Evolutionary conservation across 352 stramenopile species (phyloP).

Genomic region (Phytophthora meadii): DNA sequence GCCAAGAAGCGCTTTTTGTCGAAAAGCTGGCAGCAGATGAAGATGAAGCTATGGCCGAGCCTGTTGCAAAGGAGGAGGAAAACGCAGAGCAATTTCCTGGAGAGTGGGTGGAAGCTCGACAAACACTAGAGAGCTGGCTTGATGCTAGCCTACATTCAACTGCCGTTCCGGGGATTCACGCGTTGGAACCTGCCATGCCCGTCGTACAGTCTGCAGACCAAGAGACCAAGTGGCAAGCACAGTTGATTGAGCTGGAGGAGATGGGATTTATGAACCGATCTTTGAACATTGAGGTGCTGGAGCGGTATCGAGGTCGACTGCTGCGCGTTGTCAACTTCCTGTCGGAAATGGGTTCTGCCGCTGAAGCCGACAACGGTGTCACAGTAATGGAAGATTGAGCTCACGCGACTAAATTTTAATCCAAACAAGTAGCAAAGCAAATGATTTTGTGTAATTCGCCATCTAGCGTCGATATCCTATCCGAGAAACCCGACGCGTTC

Average conservation of each 20-base stretch:
- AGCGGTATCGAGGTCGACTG: conserved; percentile 83
- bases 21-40: conserved; percentile 36
- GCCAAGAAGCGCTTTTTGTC: conserved; percentile 78
- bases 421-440: conserved; percentile 6
- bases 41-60: conserved; percentile 9
- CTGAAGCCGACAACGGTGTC: conserved; percentile 22
- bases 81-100: conserved; percentile 29
- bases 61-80: background rate
- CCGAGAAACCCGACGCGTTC: conserved; percentile 78
- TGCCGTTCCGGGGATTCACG: conserved; percentile 61
- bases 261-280: conserved; percentile 79
- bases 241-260: conserved; percentile 64
- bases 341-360: conserved; percentile 56
- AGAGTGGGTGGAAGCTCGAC: conserved; percentile 55
- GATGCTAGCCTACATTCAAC: conserved; percentile 53
- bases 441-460: conserved; percentile 1
- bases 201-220: conserved; percentile 53
- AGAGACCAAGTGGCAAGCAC: conserved; percentile 68
- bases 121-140: conserved; percentile 52
- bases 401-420: background rate
- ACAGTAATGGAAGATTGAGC: conserved; percentile 53
- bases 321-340: conserved; percentile 87
- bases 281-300: conserved; percentile 75
- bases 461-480: conserved; percentile 27
- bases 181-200: conserved; percentile 71